Evolutionary conservation across 495 filamentous ascomycete species (phyloP), one percentile per base, ranked within the genome.

Genomic region (Amorphotheca resinae): DNA sequence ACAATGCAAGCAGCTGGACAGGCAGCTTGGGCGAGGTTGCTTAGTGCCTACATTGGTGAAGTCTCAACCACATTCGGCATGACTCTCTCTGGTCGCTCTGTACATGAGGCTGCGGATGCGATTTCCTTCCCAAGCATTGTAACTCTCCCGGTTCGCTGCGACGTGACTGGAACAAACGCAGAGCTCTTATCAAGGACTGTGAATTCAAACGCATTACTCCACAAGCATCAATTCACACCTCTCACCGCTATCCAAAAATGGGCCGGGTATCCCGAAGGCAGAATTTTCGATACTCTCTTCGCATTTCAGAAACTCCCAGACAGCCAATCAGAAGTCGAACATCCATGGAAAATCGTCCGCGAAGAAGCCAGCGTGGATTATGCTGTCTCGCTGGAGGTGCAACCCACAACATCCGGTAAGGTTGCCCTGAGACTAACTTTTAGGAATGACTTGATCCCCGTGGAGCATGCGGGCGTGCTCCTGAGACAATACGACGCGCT

Each of bases 271-370:
- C 62, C 69, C 0, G 69, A 79, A 22, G 61, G 69, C 16, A 63
- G 65, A 9, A 66, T 86, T 2, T 88, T 93, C 50, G 84, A 93
- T 57, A 83, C 83, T 0, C 59, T 93, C 22, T 76, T 93, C 54
- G 77, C 78, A 0, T 89, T 84, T 54, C 86, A 88, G 52, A 87
- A 84, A 46, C 44, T 67, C 38, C 45, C 41, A 34, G 39, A 38
- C 0, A 28, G 30, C 4, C 25, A 47, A 2, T 42, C 51, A 12
- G 52, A 58, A 3, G 1, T 23, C 8, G 14, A 41, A 2, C 33
- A 44, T 8, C 35, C 49, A 1, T 79, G 74, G 74, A 55, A 68
- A 21, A 41, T 73, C 7, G 45, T 69, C 12, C 60, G 69, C 36
- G 78, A 79, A 44, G 62, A 68, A 42, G 72, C 74, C 38, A 68